Percentiles rank a stretch among this genome's conserved stretches.
These are phyloP conservation scores for Microcyclospora tardicrescens DNA, from an alignment of 2,329 filamentous ascomycete species.

Conservation along the genomic window DNA sequence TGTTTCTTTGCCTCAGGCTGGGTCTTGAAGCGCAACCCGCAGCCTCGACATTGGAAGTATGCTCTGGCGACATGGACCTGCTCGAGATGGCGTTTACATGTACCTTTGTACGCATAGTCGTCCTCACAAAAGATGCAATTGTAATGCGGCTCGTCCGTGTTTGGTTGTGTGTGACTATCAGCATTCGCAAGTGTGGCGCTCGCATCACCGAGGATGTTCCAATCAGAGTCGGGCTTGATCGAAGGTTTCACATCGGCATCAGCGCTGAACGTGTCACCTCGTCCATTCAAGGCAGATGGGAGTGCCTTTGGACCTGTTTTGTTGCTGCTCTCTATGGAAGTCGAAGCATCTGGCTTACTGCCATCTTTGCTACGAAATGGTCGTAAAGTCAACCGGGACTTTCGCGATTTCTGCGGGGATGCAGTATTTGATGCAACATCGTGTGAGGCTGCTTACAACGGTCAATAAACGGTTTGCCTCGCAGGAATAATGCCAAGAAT, in stretches of 20 bases:
- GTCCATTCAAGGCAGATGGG: background rate
- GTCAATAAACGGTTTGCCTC: too few species aligned
- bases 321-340: background rate
- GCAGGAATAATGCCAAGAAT: too few species aligned
- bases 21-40: conserved; percentile 2
- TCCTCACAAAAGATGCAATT: conserved; percentile 7
- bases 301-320: background rate
- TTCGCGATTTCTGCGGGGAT: background rate
- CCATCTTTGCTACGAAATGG: conserved; percentile 1
- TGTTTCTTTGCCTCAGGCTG: conserved; percentile 9
- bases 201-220: background rate
- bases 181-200: background rate
- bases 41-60: conserved; percentile 5
- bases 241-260: background rate
- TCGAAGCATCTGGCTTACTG: background rate
- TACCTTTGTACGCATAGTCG: conserved; percentile 7
- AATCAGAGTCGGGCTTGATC: background rate
- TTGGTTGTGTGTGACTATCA: background rate
- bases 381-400: conserved; percentile 1
- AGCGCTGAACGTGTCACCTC: background rate
- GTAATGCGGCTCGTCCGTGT: conserved; percentile 1
- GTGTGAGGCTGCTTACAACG: background rate
- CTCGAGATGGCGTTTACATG: conserved; percentile 9
- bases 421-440: background rate
- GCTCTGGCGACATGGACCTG: conserved; percentile 8